Percentiles rank a stretch among this genome's conserved stretches.
Conservation (phyloP, 768 basidiomycete genomes). For the Suillus variegatus region DNA sequence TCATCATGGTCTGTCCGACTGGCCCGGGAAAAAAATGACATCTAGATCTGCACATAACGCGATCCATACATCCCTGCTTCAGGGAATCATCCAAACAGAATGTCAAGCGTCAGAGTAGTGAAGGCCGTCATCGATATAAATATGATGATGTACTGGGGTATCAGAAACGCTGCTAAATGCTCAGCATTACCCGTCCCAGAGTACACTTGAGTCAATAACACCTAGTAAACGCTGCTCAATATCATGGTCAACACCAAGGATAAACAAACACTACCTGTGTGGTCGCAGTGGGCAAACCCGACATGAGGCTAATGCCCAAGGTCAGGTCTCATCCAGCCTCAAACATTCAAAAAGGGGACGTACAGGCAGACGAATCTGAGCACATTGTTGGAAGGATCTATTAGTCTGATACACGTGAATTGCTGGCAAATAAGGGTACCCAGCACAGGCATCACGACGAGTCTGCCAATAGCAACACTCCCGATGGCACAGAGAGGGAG, state of each 20-base stretch:
- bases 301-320: slow-evolving; percentile 45
- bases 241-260: not conserved
- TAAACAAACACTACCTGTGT: slow-evolving; percentile 44
- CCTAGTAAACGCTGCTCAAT: slow-evolving; percentile 33
- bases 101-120: slow-evolving; percentile 37
- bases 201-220: slow-evolving; percentile 65
- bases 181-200: slow-evolving; percentile 66
- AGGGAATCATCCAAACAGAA: slow-evolving; percentile 33
- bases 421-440: slow-evolving; percentile 59
- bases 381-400: slow-evolving; percentile 54
- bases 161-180: slow-evolving; percentile 60
- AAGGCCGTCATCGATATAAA: slow-evolving; percentile 38
- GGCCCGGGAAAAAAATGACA: not conserved
- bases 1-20: not conserved
- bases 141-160: slow-evolving; percentile 54
- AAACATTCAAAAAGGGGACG: slow-evolving; percentile 25
- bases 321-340: not conserved
- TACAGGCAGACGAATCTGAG: slow-evolving; percentile 71
- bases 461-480: slow-evolving; percentile 52
- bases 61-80: not conserved
- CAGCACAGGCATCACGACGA: slow-evolving; percentile 59
- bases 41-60: not conserved
- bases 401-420: slow-evolving; percentile 47
- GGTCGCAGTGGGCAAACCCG: slow-evolving; percentile 63
- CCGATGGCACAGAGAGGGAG: slow-evolving; percentile 55